Evolutionary conservation across 1,284 basidiomycete species (phyloP), one percentile per base, ranked within the genome.

Genomic region (Takashimella tepidaria): DNA sequence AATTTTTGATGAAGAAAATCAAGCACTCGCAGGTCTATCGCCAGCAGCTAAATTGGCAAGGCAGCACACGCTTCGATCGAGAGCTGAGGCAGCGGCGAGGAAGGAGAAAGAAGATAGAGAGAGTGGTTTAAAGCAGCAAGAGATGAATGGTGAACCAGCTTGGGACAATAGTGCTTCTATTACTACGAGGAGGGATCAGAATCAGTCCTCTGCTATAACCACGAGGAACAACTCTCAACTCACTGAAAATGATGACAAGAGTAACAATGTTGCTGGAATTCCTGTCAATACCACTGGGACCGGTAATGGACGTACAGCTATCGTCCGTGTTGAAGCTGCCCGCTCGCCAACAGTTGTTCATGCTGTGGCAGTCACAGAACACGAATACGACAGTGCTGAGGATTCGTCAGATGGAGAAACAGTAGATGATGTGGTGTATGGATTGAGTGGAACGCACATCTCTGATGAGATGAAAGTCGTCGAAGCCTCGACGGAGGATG

Each of bases 11-110:
- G 54, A 67, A 22, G 62, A 82, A 76, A 72, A 74, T 45, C 75
- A 79, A 2, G 82, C 83, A 48, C 76, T 89, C 72, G 83, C 81
- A 45, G 92, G 91, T 8, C 80, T 98, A 51, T 90, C 88, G 61
- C 93, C 93, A 3, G 93, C 95, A 24, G 95, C 93, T 0, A 87
- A 89, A 68, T 82, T 96, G 12, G 92, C 90, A 0, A 77, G 91
- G 44, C 89, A 92, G 71, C 92, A 97, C 72, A 89, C 91, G 20
- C 67, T 78, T 8, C 60, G 68, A 26, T 76, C 82, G 53, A 88
- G 87, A 60, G 89, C 89, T 1, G 88, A 91, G 72, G 69, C 87
- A 37, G 73, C 73, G n/a, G 83, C 5, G 85, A 86, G 63, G 81
- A 80, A 1, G 81, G 44, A 44, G 46, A 46, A 21, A 23, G 42